Base-by-base conservation (phyloP, 768 basidiomycete genomes). In the Lentinula sp. region DNA sequence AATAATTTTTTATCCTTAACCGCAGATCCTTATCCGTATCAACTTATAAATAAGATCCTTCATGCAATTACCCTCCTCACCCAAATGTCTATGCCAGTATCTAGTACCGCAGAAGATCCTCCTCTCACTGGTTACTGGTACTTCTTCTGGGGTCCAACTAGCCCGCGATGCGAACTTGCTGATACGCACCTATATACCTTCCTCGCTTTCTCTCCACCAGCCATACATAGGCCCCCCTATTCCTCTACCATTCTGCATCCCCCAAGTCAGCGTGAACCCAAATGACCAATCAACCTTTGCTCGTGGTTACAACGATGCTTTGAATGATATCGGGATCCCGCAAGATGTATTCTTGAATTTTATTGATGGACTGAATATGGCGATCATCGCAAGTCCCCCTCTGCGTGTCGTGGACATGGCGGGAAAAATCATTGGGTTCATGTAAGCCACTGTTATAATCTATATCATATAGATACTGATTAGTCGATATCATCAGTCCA, bases 311-410 rank as follows among this genome's bases (percentile, higher is more conserved):
- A 66, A 61, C 35, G 28, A 56, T 3, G 50, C 49, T 11, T 56
- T 70, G 51, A 60, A 58, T 46, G 31, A 31, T 13, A 45, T 62
- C 23, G 61, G 66, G 8, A 61, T 70, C 16, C 11, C 61, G 6
- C 66, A 65, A 35, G 62, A 65, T 10, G 59, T 67, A 5, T 62
- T 67, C 10, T 58, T 70, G 15, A 62, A 65, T 28, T 70, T 70
- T 40, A 59, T 66, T 7, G 68, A 68, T 50, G 69, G 68, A 1
- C 52, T 70, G 13, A 70, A 70, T 51, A 39, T 70, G 3, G 69
- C 69, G 4, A 69, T 70, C 62, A 65, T 64, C 5, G 68, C 66
- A 0, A 69, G 67, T 57, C 68, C 69, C 2, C 69, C 69, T 1
- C 65, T 70, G 15, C 63, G 68, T 28, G 65, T 69, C 8, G 66